These are phyloP conservation scores for Cryphonectria japonica DNA, from an alignment of 2,329 filamentous ascomycete genomes.

Conservation along the genomic window DNA sequence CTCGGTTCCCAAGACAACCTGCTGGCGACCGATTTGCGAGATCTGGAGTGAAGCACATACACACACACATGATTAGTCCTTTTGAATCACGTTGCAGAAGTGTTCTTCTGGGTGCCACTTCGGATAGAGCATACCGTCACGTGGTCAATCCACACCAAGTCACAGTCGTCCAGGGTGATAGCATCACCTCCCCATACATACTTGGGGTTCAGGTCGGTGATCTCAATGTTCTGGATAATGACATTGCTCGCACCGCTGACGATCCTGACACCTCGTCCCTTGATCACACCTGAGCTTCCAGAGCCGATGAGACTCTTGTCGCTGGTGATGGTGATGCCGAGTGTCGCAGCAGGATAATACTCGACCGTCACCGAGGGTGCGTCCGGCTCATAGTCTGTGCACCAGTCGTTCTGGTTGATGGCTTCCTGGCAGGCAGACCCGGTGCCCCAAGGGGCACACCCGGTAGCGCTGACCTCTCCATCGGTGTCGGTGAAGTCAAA, in stretches of 20 bases:
- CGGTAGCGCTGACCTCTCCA: constrained; percentile 54
- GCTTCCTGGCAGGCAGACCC: constrained; percentile 59
- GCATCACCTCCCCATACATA: constrained; percentile 65
- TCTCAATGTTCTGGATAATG: constrained; percentile 63
- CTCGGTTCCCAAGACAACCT: constrained; percentile 60
- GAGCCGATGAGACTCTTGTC: constrained; percentile 62
- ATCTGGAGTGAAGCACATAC: background rate
- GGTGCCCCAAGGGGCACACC: constrained; percentile 63
- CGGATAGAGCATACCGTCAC: constrained; percentile 38
- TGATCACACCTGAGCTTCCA: constrained; percentile 58
- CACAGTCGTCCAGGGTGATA: constrained; percentile 53
- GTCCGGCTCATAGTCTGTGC: constrained; percentile 59
- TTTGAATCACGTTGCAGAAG: background rate
- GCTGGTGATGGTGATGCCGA: constrained; percentile 56
- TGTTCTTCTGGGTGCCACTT: background rate
- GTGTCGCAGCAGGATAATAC: constrained; percentile 55
- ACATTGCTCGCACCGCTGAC: constrained; percentile 55
- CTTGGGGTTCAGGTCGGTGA: constrained; percentile 59
- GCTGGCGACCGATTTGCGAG: constrained; percentile 62
- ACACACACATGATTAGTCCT: constrained; percentile 1
- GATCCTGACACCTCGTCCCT: constrained; percentile 59
- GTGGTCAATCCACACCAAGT: constrained; percentile 56
- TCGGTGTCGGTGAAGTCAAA: constrained; percentile 61
- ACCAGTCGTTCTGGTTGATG: constrained; percentile 64
- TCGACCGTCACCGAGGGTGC: constrained; percentile 51